phyloP scores from a whole-genome alignment of 176 grass and related monocot genomes.

The Triticum urartu region DNA sequence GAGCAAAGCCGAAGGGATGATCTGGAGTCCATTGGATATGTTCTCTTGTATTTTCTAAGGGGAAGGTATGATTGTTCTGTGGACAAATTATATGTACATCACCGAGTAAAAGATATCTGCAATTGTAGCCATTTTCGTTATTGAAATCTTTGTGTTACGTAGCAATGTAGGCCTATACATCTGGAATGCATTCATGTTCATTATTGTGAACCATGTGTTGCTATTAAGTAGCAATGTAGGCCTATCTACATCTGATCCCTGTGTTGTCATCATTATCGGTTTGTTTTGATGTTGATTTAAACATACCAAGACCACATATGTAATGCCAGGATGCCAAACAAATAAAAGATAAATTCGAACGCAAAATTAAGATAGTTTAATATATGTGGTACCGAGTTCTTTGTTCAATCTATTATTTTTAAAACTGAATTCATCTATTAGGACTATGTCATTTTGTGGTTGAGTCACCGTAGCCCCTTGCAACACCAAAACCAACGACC shows the following conservation, averaged over 20 bases:
- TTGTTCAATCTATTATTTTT: background rate
- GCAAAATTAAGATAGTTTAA: background rate
- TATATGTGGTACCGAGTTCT: background rate
- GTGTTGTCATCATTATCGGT: background rate
- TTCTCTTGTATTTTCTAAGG: conserved; percentile 82
- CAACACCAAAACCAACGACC: background rate
- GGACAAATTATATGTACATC: background rate
- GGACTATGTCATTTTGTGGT: background rate
- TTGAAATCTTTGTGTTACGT: conserved; percentile 22
- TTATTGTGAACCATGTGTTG: conserved; percentile 13
- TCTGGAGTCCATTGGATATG: conserved; percentile 83
- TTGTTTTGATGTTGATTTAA: conserved; percentile 8
- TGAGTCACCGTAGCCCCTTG: background rate
- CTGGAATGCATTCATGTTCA: background rate
- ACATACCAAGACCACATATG: background rate
- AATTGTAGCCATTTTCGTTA: conserved; percentile 12
- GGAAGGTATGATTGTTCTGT: conserved; percentile 59
- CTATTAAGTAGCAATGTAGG: background rate
- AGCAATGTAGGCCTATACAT: background rate
- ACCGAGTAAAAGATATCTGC: background rate
- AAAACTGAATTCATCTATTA: background rate
- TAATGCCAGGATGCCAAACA: background rate
- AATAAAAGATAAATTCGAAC: background rate
- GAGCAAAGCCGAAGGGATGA: conserved; percentile 93
- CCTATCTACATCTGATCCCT: background rate